These are phyloP conservation scores for Cornus kousa DNA, from an alignment of 148 eudicot genomes.

Conservation along the genomic window DNA sequence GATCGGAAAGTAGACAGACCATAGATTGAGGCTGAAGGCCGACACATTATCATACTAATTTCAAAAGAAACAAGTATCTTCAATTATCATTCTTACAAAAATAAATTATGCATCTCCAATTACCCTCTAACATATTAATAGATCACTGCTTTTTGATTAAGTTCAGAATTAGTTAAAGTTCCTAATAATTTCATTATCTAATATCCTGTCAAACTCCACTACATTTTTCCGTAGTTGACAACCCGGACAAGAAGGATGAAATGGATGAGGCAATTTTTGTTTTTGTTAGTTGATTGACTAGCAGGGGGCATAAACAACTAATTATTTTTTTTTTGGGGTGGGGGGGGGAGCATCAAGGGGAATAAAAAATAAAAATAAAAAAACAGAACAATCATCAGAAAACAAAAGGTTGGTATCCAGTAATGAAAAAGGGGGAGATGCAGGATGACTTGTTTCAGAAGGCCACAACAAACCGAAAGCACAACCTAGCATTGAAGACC, in stretches of 20 bases:
- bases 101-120: not conserved
- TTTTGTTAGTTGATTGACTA: not conserved
- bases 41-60: not conserved
- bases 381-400: not conserved
- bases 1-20: not conserved
- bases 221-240: not conserved
- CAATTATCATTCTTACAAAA: not conserved
- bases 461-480: not conserved
- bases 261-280: not conserved
- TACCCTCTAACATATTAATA: not conserved
- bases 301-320: not conserved
- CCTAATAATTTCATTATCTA: not conserved
- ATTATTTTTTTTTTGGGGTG: no score
- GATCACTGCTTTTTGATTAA: not conserved
- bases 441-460: not conserved
- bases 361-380: not conserved
- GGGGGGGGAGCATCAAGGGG: no score
- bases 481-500: not conserved
- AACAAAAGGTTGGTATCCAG: not conserved
- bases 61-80: not conserved
- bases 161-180: not conserved
- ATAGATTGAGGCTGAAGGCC: not conserved
- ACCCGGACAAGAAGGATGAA: not conserved
- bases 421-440: not conserved
- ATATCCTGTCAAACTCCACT: not conserved